These are phyloP conservation scores for Geoglossum cookeanum DNA, from an alignment of 2,329 filamentous ascomycete genomes.

Conservation along the genomic window DNA sequence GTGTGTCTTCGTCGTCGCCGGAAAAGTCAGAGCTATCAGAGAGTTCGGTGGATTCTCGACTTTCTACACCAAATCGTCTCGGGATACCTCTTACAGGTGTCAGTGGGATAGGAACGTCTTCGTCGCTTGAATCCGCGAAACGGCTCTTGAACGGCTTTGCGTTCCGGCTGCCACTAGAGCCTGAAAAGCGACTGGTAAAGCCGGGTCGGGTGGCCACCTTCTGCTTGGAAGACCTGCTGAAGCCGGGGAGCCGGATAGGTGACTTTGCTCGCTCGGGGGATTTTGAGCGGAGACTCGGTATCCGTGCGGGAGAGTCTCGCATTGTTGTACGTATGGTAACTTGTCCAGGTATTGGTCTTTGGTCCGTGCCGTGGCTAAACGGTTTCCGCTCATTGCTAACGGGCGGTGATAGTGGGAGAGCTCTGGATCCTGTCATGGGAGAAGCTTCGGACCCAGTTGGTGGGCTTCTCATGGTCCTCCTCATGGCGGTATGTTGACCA, in stretches of 20 bases:
- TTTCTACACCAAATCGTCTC: slow-evolving; percentile 31
- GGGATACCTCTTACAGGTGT: slow-evolving; percentile 41
- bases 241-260: slow-evolving; percentile 17
- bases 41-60: slow-evolving; percentile 42
- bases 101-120: slow-evolving; percentile 20
- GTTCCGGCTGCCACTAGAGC: slow-evolving; percentile 28
- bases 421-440: slow-evolving; percentile 31
- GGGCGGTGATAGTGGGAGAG: slow-evolving; percentile 51
- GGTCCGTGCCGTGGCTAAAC: slow-evolving; percentile 15
- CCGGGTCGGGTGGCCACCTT: slow-evolving; percentile 17
- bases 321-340: slow-evolving; percentile 28
- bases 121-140: slow-evolving; percentile 29
- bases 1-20: slow-evolving; percentile 5
- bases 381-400: slow-evolving; percentile 30
- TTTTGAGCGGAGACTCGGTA: neutral
- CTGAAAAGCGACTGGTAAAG: slow-evolving; percentile 40
- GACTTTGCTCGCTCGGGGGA: slow-evolving; percentile 2
- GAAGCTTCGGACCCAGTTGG: neutral
- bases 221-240: slow-evolving; percentile 19
- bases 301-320: slow-evolving; percentile 11
- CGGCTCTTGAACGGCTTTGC: slow-evolving; percentile 22
- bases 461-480: neutral
- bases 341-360: slow-evolving; percentile 14
- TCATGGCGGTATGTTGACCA: neutral
- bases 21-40: slow-evolving; percentile 37